Percentiles rank a stretch among this genome's conserved stretches.
phyloP scores from a whole-genome alignment of 179 eudicot genomes.

The Camellia oleifera region DNA sequence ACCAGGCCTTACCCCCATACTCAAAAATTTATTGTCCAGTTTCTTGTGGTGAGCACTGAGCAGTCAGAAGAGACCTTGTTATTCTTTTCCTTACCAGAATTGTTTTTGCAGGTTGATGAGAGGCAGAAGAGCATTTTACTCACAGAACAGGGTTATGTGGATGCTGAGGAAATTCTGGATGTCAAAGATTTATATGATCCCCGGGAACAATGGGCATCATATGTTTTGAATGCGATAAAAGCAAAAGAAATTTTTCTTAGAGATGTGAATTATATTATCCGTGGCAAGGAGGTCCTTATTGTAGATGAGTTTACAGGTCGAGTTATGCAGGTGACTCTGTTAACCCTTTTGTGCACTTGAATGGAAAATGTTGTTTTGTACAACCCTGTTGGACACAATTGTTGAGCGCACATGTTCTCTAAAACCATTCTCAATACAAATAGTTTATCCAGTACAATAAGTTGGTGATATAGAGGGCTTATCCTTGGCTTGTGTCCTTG shows the following conservation, averaged over 20 bases:
- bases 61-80: constrained; percentile 1
- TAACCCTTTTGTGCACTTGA: constrained; percentile 10
- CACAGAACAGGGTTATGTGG: constrained; percentile 98
- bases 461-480: neutral
- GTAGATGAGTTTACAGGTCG: constrained; percentile 99
- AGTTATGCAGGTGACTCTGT: constrained; percentile 83
- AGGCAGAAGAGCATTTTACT: constrained; percentile 88
- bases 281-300: constrained; percentile 94
- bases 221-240: constrained; percentile 84
- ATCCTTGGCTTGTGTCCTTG: neutral
- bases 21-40: neutral
- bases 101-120: constrained; percentile 86
- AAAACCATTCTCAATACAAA: neutral
- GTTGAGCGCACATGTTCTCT: neutral
- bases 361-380: neutral
- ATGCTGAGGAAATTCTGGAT: constrained; percentile 94
- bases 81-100: constrained; percentile 18
- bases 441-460: neutral
- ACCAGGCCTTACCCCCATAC: too few species aligned
- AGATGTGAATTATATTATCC: constrained; percentile 93
- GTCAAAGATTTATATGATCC: constrained; percentile 96
- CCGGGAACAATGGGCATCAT: constrained; percentile 97
- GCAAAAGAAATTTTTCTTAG: constrained; percentile 95
- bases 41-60: neutral
- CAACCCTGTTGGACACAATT: neutral